A percentile compares a stretch with the other conserved stretches of the same genome.
Evolutionary conservation across 495 filamentous ascomycete species (phyloP).

Genomic region (Sporormia fimetaria): DNA sequence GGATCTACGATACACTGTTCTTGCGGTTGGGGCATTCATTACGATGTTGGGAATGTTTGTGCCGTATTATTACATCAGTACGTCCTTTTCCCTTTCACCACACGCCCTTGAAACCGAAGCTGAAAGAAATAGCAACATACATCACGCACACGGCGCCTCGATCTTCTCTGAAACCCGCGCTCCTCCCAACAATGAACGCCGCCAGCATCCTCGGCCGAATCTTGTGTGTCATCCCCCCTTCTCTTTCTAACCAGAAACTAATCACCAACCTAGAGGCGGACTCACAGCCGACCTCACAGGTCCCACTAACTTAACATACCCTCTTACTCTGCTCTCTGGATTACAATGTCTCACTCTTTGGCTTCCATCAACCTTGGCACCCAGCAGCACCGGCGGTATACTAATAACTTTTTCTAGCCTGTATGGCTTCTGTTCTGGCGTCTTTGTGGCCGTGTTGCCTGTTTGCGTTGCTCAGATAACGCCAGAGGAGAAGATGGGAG

Average conservation of each 20-base stretch:
- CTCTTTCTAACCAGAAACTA: background rate
- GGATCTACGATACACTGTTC: background rate
- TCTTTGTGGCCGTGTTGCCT: background rate
- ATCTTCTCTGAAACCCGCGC: background rate
- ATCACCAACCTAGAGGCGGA: background rate
- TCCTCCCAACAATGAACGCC: background rate
- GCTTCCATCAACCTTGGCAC: background rate
- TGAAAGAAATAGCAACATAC: background rate
- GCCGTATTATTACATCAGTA: slow-evolving; percentile 3
- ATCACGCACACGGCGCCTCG: background rate
- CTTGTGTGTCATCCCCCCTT: background rate
- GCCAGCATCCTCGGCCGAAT: slow-evolving; percentile 1
- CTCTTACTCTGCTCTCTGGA: background rate
- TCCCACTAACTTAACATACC: background rate
- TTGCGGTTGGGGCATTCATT: background rate
- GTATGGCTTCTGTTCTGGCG: background rate
- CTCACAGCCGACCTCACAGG: background rate
- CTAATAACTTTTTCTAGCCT: background rate
- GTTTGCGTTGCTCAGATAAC: background rate
- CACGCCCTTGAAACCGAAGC: background rate
- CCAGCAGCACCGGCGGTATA: background rate
- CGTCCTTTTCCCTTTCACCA: background rate
- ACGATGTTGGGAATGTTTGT: background rate
- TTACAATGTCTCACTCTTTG: background rate
- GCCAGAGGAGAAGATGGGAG: background rate